Evolutionary conservation across 2,329 filamentous ascomycete genomes (phyloP).

Genomic region (Colletotrichum chlorophyti): DNA sequence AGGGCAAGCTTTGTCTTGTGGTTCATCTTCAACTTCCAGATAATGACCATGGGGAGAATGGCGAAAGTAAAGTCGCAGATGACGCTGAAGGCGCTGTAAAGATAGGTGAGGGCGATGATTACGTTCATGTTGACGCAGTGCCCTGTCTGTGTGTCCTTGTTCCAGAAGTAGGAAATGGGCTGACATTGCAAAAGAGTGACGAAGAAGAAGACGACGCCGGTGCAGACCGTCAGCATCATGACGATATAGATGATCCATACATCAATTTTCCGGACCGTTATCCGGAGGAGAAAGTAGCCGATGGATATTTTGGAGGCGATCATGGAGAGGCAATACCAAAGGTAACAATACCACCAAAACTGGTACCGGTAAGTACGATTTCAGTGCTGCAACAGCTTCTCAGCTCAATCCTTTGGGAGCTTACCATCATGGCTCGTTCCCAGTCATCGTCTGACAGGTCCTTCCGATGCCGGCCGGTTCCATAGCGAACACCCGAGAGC

Average conservation of each 20-base stretch:
- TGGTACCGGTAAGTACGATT: constrained; percentile 14
- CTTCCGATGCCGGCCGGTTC: constrained; percentile 46
- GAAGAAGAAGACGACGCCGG: constrained; percentile 39
- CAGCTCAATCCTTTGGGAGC: constrained; percentile 21
- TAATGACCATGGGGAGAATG: constrained; percentile 60
- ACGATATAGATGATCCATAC: constrained; percentile 38
- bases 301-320: constrained; percentile 41
- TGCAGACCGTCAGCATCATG: constrained; percentile 36
- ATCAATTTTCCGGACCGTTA: constrained; percentile 30
- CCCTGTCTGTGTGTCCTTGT: constrained; percentile 29
- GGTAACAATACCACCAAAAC: constrained; percentile 48
- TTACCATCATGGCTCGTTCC: constrained; percentile 44
- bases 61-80: constrained; percentile 59
- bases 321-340: constrained; percentile 46
- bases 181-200: constrained; percentile 39
- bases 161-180: constrained; percentile 38
- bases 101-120: constrained; percentile 59
- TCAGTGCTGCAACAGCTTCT: constrained; percentile 22
- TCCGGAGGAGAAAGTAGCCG: constrained; percentile 35
- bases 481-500: constrained; percentile 44
- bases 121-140: constrained; percentile 42
- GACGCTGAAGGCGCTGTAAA: constrained; percentile 57
- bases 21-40: constrained; percentile 63
- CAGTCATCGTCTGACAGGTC: constrained; percentile 38
- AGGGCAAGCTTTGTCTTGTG: constrained; percentile 57